Evolutionary conservation across 371 early-diverging fungal genomes (phyloP).

Genomic region (Circinella umbellata): DNA sequence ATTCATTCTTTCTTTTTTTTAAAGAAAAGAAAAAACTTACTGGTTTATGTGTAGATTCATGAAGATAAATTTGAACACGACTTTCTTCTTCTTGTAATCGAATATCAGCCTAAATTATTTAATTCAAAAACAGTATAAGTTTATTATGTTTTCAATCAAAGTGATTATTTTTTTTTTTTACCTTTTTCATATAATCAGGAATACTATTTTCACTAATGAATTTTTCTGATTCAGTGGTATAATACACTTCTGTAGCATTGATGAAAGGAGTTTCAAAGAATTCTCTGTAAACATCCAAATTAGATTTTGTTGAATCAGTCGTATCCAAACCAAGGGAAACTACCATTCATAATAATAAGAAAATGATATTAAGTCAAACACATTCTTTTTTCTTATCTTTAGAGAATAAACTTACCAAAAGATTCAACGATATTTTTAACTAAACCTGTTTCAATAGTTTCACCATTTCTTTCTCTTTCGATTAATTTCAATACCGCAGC

Average conservation of each 20-base stretch:
- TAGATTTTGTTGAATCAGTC: conserved; percentile 77
- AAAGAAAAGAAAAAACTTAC: conserved; percentile 30
- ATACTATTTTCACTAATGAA: conserved; percentile 88
- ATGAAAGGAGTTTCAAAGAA: conserved; percentile 86
- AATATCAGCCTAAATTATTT: conserved; percentile 65
- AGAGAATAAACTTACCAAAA: conserved; percentile 60
- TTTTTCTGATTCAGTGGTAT: conserved; percentile 83
- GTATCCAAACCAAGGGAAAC: conserved; percentile 86
- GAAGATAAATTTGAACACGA: conserved; percentile 87
- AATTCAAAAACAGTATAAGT: no score
- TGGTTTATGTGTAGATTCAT: conserved; percentile 78
- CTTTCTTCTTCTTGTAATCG: conserved; percentile 89
- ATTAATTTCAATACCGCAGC: conserved; percentile 84
- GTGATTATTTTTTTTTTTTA: conserved; percentile 16
- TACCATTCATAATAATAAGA: no score
- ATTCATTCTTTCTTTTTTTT: no score
- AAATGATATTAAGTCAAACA: neutral
- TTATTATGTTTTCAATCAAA: neutral
- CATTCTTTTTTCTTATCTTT: no score
- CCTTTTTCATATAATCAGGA: conserved; percentile 94
- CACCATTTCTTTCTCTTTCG: conserved; percentile 87
- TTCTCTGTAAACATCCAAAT: conserved; percentile 84
- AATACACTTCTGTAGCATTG: conserved; percentile 81
- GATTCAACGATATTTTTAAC: conserved; percentile 91
- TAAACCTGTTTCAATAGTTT: conserved; percentile 84